Evolutionary conservation across 306 rosid genomes (phyloP), one percentile per base, ranked within the genome.

Genomic region (Quercus mongolica): DNA sequence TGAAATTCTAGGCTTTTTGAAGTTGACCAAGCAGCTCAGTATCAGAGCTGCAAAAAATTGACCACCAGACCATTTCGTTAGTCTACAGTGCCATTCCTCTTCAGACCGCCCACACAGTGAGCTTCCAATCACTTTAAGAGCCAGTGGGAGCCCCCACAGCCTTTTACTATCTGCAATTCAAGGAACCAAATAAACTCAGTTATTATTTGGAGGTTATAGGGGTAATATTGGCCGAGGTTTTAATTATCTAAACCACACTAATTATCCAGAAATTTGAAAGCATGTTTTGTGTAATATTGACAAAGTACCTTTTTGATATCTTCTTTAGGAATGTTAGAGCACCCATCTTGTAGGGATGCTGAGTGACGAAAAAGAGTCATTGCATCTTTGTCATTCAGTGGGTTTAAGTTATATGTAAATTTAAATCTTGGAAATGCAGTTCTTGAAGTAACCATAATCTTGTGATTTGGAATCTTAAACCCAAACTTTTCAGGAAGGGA

Each of bases 71-170:
- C 81, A 85, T 51, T 81, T 68, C n/a, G 70, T 81, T 65, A 62
- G 61, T 58, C 49, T 76, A 57, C 73, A 80, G 61, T 33, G 62
- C 94, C 96, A 91, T 46, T 73, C 23, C 25, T 75, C 83, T 56
- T 5, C 14, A 28, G 87, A 63, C 35, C 69, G 54, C 38, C 56
- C 30, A 1, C 89, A 68, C 44, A 91, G 87, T 52, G 98, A 86
- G 68, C 74, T 2, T 1, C 70, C 70, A 30, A 64, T 78, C 71
- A 87, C 85, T 73, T 77, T 76, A 61, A 92, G 85, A 0, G 88
- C 89, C 57, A 92, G 82, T 0, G 97, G 94, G 33, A 75, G 77
- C 68, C 88, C 92, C 77, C 82, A 69, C 91, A 89, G 65, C 46
- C 76, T 82, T 35, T 57, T 80, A 89, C 86, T 68, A 84, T 82